phyloP scores from a whole-genome alignment of 768 basidiomycete species.

The Suillus bovinus region DNA sequence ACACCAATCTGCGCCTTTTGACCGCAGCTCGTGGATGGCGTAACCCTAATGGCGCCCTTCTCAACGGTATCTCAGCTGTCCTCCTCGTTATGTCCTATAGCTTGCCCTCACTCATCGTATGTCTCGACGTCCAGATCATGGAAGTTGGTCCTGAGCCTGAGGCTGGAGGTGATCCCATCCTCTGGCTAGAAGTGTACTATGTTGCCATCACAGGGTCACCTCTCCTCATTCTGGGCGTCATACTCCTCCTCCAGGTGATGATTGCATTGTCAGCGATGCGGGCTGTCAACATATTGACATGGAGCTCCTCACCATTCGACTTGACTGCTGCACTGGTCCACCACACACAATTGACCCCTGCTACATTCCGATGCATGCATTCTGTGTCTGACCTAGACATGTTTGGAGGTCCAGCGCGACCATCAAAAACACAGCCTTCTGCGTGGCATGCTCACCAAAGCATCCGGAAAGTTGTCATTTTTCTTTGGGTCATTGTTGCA shows the following conservation, averaged over 20 bases:
- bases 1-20: constrained; percentile 18
- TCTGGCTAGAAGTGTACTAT: too few relatives aligned
- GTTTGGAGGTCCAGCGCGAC: constrained; percentile 15
- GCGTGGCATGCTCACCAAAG: constrained; percentile 30
- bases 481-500: constrained; percentile 25
- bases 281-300: constrained; percentile 27
- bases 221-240: constrained; percentile 27
- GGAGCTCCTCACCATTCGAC: constrained; percentile 35
- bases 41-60: background rate
- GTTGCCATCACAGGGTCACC: constrained; percentile 20
- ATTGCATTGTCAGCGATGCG: constrained; percentile 25
- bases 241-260: constrained; percentile 23
- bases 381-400: constrained; percentile 15
- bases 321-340: constrained; percentile 31
- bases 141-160: too few relatives aligned
- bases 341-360: constrained; percentile 23
- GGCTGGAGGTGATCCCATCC: too few relatives aligned
- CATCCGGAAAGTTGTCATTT: constrained; percentile 22
- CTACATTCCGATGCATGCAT: constrained; percentile 27
- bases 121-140: too few relatives aligned
- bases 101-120: background rate
- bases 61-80: background rate
- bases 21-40: constrained; percentile 15
- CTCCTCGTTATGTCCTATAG: background rate
- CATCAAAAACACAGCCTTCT: constrained; percentile 22